phyloP scores from a whole-genome alignment of 2,329 filamentous ascomycete genomes.

The Calonectria multiphialidica region DNA sequence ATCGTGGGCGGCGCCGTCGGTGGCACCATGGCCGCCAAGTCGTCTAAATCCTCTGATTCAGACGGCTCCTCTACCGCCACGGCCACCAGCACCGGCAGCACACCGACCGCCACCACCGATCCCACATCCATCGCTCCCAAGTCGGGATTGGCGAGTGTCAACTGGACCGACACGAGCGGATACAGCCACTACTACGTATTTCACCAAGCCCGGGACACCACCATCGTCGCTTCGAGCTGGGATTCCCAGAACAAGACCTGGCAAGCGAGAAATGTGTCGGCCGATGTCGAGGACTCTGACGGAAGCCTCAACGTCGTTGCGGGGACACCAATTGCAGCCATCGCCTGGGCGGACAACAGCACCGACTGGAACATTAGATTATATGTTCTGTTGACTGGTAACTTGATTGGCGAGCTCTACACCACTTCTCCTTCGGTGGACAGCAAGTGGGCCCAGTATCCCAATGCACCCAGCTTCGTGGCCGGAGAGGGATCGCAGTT shows the following conservation, averaged over 20 bases:
- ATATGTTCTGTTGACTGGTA: neutral
- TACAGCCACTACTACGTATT: constrained; percentile 17
- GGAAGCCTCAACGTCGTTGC: neutral
- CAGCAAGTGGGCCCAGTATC: neutral
- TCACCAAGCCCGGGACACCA: neutral
- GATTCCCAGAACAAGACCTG: constrained; percentile 13
- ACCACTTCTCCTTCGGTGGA: neutral
- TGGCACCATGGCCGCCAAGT: neutral
- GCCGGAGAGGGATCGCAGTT: neutral
- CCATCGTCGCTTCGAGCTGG: constrained; percentile 3
- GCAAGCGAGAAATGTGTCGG: neutral
- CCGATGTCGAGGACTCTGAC: neutral
- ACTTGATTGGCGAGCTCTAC: neutral
- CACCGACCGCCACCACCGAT: neutral
- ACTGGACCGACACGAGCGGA: constrained; percentile 16
- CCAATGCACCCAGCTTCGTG: neutral
- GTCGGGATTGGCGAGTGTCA: constrained; percentile 2
- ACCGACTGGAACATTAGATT: constrained; percentile 4
- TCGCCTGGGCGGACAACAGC: neutral
- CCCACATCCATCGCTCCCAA: neutral
- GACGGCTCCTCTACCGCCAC: neutral
- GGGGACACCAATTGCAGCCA: neutral
- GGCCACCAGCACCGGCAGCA: neutral
- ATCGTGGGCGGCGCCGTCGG: constrained; percentile 17
- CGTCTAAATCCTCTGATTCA: neutral